Evolutionary conservation across 192 early-diverging fungal species (phyloP).

Genomic region (Backusella morwellensis): DNA sequence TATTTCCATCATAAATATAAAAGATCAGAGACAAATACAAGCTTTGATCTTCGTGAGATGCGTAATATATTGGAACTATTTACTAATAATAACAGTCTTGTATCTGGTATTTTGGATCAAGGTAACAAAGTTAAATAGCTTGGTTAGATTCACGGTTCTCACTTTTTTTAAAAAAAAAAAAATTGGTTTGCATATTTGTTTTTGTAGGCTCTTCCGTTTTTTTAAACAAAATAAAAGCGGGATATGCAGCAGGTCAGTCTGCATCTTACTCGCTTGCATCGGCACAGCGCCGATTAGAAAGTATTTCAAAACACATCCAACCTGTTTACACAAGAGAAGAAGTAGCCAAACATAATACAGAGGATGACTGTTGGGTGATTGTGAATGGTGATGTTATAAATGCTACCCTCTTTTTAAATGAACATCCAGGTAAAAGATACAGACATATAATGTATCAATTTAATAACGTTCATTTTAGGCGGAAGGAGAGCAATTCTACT

Average conservation of each 20-base stretch:
- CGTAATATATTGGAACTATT: background rate
- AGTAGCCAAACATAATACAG: conserved; percentile 81
- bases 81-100: background rate
- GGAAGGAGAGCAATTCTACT: conserved; percentile 85
- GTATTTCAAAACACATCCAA: background rate
- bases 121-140: background rate
- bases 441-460: background rate
- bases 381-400: conserved; percentile 81
- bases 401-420: conserved; percentile 70
- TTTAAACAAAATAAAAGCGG: background rate
- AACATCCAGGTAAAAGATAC: conserved; percentile 61
- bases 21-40: background rate
- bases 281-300: conserved; percentile 3
- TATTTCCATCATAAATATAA: background rate
- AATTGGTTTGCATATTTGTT: background rate
- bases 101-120: background rate
- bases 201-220: background rate
- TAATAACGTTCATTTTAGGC: background rate
- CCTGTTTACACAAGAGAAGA: conserved; percentile 44
- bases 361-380: conserved; percentile 83
- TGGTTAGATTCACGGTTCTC: background rate
- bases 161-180: background rate
- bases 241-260: background rate
- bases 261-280: background rate
- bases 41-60: background rate